These are phyloP conservation scores for Tetrapyrgos nigripes DNA, from an alignment of 1,284 basidiomycete species.

Conservation along the genomic window DNA sequence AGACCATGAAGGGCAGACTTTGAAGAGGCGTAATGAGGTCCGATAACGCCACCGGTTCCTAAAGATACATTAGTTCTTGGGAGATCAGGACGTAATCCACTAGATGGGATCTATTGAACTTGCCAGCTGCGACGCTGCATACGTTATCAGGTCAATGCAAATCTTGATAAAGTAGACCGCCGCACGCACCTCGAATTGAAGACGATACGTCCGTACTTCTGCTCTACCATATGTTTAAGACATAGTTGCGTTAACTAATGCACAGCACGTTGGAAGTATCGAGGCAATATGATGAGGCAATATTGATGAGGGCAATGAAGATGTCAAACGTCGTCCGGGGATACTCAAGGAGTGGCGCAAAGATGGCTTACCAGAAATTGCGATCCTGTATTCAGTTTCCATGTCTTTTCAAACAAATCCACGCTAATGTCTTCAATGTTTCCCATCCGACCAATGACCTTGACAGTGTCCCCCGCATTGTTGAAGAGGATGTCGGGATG, in stretches of 20 bases:
- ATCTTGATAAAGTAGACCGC: background rate
- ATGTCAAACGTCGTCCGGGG: background rate
- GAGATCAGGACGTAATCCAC: background rate
- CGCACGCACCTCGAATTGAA: conserved; percentile 52
- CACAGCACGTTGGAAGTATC: too few relatives aligned
- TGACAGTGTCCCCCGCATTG: conserved; percentile 53
- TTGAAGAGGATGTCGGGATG: conserved; percentile 58
- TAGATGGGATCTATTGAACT: background rate
- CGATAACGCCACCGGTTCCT: conserved; percentile 58
- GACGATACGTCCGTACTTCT: conserved; percentile 56
- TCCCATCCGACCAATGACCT: conserved; percentile 50
- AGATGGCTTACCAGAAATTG: conserved; percentile 42
- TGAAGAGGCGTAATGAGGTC: conserved; percentile 62
- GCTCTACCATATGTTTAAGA: conserved; percentile 54
- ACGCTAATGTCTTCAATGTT: conserved; percentile 50
- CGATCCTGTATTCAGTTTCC: conserved; percentile 55
- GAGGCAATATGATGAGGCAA: too few relatives aligned
- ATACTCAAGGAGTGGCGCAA: background rate
- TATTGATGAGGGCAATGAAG: background rate
- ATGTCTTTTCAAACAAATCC: conserved; percentile 55
- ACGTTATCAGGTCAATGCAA: background rate
- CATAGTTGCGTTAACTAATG: conserved; percentile 61
- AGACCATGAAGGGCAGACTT: conserved; percentile 62
- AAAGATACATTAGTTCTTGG: conserved; percentile 10
- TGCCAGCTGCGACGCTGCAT: conserved; percentile 39